Conservation (phyloP, 1,284 basidiomycete genomes). For the Prillingera fragicola region DNA sequence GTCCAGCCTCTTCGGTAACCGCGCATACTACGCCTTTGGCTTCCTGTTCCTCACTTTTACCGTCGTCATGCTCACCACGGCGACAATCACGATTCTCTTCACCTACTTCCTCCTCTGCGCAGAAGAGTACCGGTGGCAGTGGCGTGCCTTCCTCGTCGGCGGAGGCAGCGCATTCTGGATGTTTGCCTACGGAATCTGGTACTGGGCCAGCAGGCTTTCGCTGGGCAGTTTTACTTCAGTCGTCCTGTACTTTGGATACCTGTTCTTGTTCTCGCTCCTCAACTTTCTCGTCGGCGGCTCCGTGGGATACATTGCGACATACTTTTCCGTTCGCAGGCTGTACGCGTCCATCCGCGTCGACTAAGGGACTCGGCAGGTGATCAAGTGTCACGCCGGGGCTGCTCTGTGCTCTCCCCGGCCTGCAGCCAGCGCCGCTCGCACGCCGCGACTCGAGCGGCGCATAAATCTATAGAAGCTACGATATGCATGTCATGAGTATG, state of each 20-base stretch:
- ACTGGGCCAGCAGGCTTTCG: slow-evolving; percentile 79
- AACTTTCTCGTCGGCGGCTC: slow-evolving; percentile 83
- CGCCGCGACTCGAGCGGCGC: no score
- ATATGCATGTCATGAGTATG: no score
- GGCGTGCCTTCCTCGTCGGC: slow-evolving; percentile 90
- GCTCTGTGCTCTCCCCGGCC: no score
- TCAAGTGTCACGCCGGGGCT: no score
- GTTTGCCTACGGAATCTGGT: slow-evolving; percentile 63
- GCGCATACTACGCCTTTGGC: slow-evolving; percentile 92
- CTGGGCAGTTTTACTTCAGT: slow-evolving; percentile 78
- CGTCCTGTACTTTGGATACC: slow-evolving; percentile 84
- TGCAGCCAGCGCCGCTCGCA: no score
- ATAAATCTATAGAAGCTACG: no score
- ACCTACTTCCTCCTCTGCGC: slow-evolving; percentile 90
- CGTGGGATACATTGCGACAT: slow-evolving; percentile 81
- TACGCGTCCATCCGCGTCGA: slow-evolving; percentile 61
- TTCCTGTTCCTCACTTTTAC: slow-evolving; percentile 85
- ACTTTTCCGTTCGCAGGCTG: slow-evolving; percentile 74
- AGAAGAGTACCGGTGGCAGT: slow-evolving; percentile 97
- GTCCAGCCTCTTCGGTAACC: slow-evolving; percentile 86
- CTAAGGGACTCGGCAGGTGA: no score
- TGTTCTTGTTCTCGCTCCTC: slow-evolving; percentile 72
- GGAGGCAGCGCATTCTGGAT: slow-evolving; percentile 93
- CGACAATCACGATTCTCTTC: slow-evolving; percentile 82
- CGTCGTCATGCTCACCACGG: slow-evolving; percentile 80